These are phyloP conservation scores for Vickermania ingenoplastis DNA, from an alignment of 208 protist genomes.

Conservation along the genomic window DNA sequence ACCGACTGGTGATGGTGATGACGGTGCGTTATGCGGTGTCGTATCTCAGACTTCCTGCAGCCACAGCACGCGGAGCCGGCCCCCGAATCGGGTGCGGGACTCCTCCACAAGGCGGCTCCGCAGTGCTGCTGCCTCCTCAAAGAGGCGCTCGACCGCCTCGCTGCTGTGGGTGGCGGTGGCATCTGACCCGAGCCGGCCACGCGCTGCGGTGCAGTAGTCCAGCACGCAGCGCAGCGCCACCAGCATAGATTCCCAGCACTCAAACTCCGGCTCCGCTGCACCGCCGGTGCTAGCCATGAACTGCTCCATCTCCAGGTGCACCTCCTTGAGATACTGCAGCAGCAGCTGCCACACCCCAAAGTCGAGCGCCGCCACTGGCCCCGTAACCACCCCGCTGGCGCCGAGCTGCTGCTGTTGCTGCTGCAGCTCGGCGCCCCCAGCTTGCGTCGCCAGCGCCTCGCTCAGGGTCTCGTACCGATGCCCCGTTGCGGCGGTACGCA, in stretches of 20 bases:
- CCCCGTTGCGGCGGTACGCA: constrained; percentile 57
- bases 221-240: constrained; percentile 55
- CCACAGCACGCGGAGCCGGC: constrained; percentile 75
- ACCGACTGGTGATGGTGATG: too few relatives aligned
- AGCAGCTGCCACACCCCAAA: constrained; percentile 47
- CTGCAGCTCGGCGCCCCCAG: constrained; percentile 14
- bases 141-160: constrained; percentile 31
- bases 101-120: constrained; percentile 64
- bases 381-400: not conserved
- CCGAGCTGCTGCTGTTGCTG: not conserved
- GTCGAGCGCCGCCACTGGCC: constrained; percentile 26
- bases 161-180: constrained; percentile 12
- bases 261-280: constrained; percentile 63
- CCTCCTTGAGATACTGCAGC: constrained; percentile 35
- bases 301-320: constrained; percentile 54
- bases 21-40: too few relatives aligned
- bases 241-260: constrained; percentile 82
- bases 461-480: constrained; percentile 36
- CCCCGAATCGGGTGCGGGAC: constrained; percentile 58
- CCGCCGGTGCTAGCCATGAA: constrained; percentile 22
- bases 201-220: constrained; percentile 29
- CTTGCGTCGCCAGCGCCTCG: constrained; percentile 25
- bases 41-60: constrained; percentile 67
- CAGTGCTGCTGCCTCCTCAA: constrained; percentile 41
- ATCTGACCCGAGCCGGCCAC: not conserved